Evolutionary conservation across 306 rosid genomes (phyloP).

Genomic region (Cucumis hystrix): DNA sequence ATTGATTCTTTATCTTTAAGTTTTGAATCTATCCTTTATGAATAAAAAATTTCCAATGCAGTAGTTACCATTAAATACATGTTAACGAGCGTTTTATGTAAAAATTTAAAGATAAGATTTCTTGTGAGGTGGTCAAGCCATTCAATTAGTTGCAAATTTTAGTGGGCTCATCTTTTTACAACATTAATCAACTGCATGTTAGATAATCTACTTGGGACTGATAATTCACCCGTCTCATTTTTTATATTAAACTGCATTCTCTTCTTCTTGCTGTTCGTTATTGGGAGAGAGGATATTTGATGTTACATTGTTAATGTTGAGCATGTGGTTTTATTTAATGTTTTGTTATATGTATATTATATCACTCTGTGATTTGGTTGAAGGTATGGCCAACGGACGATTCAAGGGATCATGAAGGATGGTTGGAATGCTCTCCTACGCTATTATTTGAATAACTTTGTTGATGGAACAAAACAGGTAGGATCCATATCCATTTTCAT

Average conservation of each 20-base stretch:
- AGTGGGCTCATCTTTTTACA: neutral
- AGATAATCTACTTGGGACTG: neutral
- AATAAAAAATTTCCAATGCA: neutral
- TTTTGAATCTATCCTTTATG: neutral
- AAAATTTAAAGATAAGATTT: neutral
- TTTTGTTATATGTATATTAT: neutral
- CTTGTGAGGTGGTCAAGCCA: neutral
- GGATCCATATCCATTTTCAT: constrained; percentile 17
- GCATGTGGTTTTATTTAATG: neutral
- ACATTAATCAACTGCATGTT: neutral
- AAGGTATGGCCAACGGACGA: constrained; percentile 80
- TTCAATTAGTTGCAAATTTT: too few relatives aligned
- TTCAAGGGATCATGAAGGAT: constrained; percentile 68
- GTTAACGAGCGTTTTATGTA: neutral
- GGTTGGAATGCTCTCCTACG: constrained; percentile 64
- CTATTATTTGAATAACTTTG: constrained; percentile 75
- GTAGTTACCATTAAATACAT: neutral
- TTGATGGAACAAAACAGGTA: constrained; percentile 90
- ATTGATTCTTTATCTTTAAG: neutral
- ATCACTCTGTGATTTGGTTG: constrained; percentile 19
- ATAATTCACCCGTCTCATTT: neutral
- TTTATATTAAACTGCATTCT: neutral
- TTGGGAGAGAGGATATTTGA: neutral
- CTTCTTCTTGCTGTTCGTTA: neutral
- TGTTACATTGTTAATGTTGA: neutral